A percentile compares a stretch with the other conserved stretches of the same genome.
phyloP scores from a whole-genome alignment of 2,329 filamentous ascomycete genomes.

The Aspergillus caelatus region DNA sequence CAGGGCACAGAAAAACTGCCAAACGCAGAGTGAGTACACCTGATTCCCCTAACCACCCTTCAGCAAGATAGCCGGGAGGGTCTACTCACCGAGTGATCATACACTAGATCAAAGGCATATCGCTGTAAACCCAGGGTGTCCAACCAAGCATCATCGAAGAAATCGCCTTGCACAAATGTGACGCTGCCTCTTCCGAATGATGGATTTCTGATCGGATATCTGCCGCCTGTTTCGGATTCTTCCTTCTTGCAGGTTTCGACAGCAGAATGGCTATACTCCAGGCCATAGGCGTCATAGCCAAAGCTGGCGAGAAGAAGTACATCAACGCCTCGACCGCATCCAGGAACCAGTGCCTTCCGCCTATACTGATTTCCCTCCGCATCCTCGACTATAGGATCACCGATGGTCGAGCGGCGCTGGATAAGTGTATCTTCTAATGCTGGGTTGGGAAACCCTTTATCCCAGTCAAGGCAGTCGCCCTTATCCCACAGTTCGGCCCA shows the following conservation, averaged over 20 bases:
- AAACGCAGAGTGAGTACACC: neutral
- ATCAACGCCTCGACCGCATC: constrained; percentile 8
- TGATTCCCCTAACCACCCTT: neutral
- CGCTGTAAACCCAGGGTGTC: neutral
- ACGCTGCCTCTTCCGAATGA: neutral
- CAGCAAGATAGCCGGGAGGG: neutral
- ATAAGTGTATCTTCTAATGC: neutral
- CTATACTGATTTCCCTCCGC: neutral
- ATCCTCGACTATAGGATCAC: neutral
- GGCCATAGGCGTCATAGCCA: constrained; percentile 10
- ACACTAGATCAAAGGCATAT: constrained; percentile 7
- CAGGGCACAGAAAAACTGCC: constrained; percentile 6
- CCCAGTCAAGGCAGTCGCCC: constrained; percentile 1
- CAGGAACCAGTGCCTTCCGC: neutral
- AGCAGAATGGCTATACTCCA: neutral
- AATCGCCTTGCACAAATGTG: constrained; percentile 3
- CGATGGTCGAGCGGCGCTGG: neutral
- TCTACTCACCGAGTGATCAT: constrained; percentile 7
- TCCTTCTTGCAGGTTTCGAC: neutral
- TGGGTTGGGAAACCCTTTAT: constrained; percentile 1
- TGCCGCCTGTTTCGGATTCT: neutral
- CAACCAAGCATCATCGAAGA: constrained; percentile 3
- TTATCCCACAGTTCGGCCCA: neutral
- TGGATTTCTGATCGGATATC: neutral
- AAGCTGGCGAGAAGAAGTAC: constrained; percentile 4